These are phyloP conservation scores for Fusarium sp. DNA, from an alignment of 2,329 filamentous ascomycete species.

Conservation along the genomic window DNA sequence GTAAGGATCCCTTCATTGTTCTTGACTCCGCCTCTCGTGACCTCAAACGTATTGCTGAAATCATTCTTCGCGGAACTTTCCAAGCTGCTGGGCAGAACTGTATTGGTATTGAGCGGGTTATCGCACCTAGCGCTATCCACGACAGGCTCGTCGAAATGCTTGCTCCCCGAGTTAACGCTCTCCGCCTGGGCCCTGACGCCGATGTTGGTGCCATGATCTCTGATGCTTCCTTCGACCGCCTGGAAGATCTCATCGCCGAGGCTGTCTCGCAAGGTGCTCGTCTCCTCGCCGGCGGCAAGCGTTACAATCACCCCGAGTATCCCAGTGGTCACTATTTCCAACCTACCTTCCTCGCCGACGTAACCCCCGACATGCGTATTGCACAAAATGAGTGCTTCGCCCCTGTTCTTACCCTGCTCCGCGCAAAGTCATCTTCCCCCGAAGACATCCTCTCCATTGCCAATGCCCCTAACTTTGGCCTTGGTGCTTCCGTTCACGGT, in stretches of 20 bases:
- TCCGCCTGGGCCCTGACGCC: constrained; percentile 81
- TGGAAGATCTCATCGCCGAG: constrained; percentile 81
- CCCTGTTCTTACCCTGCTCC: constrained; percentile 89
- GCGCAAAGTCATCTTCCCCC: constrained; percentile 70
- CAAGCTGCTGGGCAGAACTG: constrained; percentile 98
- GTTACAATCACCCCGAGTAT: constrained; percentile 77
- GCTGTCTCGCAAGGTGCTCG: constrained; percentile 84
- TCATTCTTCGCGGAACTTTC: constrained; percentile 92
- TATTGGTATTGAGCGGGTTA: constrained; percentile 94
- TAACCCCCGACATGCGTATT: constrained; percentile 86
- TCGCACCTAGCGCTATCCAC: constrained; percentile 83
- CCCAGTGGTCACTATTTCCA: constrained; percentile 90
- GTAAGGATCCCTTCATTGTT: constrained; percentile 92
- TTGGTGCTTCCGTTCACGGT: constrained; percentile 91
- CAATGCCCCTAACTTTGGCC: constrained; percentile 86
- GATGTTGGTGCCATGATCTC: constrained; percentile 95
- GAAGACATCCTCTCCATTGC: constrained; percentile 79
- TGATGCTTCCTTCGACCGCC: constrained; percentile 76
- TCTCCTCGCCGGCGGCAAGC: constrained; percentile 83
- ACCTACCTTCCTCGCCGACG: constrained; percentile 91
- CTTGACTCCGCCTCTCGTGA: constrained; percentile 79
- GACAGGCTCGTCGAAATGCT: constrained; percentile 77
- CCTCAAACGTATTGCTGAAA: constrained; percentile 79
- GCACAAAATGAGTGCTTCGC: constrained; percentile 94
- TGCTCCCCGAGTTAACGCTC: constrained; percentile 76